phyloP scores from a whole-genome alignment of 495 filamentous ascomycete genomes.

The Chaetomium fimeti region DNA sequence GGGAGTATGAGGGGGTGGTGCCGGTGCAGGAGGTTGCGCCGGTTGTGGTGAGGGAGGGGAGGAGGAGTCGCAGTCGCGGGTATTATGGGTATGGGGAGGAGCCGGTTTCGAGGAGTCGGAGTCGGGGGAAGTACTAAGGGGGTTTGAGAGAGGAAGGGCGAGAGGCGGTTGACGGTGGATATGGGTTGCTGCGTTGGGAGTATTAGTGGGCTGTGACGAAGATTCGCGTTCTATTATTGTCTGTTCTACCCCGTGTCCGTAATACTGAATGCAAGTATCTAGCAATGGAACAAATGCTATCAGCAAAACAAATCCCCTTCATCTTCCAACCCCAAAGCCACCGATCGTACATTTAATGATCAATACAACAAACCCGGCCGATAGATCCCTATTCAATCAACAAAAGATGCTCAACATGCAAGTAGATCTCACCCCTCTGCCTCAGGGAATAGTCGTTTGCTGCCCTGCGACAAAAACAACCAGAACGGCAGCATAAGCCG shows the following conservation, averaged over 20 bases:
- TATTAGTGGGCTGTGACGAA: neutral
- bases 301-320: too few relatives aligned
- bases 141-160: too few relatives aligned
- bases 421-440: too few relatives aligned
- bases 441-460: neutral
- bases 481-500: neutral
- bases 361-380: too few relatives aligned
- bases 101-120: slow-evolving; percentile 12
- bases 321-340: too few relatives aligned
- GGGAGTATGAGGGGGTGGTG: neutral
- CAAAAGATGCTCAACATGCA: too few relatives aligned
- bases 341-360: too few relatives aligned
- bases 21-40: slow-evolving; percentile 13
- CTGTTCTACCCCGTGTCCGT: too few relatives aligned
- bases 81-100: slow-evolving; percentile 17
- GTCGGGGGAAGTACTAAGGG: slow-evolving; percentile 7
- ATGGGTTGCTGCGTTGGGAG: neutral
- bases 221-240: too few relatives aligned
- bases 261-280: too few relatives aligned
- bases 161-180: neutral
- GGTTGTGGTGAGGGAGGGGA: slow-evolving; percentile 6
- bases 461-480: neutral
- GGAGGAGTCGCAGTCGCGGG: slow-evolving; percentile 11
- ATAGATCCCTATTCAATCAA: too few relatives aligned
- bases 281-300: too few relatives aligned